Evolutionary conservation across 192 early-diverging fungal species (phyloP).

Genomic region (Coemansia nantahalensis): DNA sequence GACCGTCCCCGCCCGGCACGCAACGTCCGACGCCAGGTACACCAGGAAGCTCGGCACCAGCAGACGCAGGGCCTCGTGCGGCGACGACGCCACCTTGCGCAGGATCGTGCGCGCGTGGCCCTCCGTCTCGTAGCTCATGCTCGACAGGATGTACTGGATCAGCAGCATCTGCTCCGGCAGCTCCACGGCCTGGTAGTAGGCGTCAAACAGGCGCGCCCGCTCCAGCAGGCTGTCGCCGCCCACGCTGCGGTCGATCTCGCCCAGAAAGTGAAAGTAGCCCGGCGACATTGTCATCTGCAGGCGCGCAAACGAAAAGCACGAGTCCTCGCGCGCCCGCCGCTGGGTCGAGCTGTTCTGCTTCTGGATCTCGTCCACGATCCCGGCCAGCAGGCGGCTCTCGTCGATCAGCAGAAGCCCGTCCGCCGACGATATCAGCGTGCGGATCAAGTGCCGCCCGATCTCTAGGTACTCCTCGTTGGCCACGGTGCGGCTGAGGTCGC

Average conservation of each 20-base stretch:
- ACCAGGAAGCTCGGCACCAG: slow-evolving; percentile 43
- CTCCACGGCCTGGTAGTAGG: slow-evolving; percentile 53
- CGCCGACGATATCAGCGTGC: slow-evolving; percentile 46
- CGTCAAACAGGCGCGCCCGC: slow-evolving; percentile 46
- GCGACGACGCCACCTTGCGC: slow-evolving; percentile 47
- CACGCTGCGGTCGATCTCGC: slow-evolving; percentile 38
- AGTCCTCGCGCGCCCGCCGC: slow-evolving; percentile 39
- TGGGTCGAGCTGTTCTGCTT: slow-evolving; percentile 41
- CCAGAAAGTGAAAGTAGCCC: slow-evolving; percentile 51
- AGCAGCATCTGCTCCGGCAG: slow-evolving; percentile 44
- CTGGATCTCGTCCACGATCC: slow-evolving; percentile 46
- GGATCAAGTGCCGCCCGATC: slow-evolving; percentile 48
- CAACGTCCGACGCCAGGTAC: slow-evolving; percentile 35
- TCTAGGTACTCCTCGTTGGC: slow-evolving; percentile 51
- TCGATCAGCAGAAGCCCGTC: slow-evolving; percentile 51
- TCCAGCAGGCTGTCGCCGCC: slow-evolving; percentile 47
- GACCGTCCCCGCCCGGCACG: slow-evolving; percentile 34
- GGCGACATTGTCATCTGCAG: slow-evolving; percentile 55
- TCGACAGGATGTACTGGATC: slow-evolving; percentile 49
- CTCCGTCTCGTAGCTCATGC: slow-evolving; percentile 36
- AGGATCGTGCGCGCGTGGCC: slow-evolving; percentile 49
- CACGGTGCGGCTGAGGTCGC: slow-evolving; percentile 47
- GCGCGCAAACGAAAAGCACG: slow-evolving; percentile 50
- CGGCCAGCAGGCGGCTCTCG: slow-evolving; percentile 41
- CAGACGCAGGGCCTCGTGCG: slow-evolving; percentile 39